A percentile compares a stretch with the other conserved stretches of the same genome.
phyloP scores from a whole-genome alignment of 2,329 filamentous ascomycete species.

The Bipolaris gigantea region DNA sequence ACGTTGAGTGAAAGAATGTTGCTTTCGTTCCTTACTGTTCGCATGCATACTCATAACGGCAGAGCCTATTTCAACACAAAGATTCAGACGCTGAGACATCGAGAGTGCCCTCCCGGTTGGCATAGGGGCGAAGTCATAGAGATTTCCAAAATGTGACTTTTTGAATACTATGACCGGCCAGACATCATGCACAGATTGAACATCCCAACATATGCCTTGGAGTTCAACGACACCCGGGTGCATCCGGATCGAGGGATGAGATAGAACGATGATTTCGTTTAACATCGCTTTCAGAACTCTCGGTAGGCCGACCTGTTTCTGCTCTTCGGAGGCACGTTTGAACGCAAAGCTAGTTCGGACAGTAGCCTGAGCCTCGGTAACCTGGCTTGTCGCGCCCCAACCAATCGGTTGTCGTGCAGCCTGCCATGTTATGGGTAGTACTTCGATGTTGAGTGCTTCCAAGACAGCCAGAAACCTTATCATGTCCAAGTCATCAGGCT shows the following conservation, averaged over 20 bases:
- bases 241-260: not conserved
- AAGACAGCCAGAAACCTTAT: too few relatives aligned
- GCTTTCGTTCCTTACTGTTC: not conserved
- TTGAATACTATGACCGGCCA: not conserved
- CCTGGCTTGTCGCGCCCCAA: conserved; percentile 12
- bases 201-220: not conserved
- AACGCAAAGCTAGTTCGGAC: conserved; percentile 5
- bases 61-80: not conserved
- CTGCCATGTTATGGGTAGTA: conserved; percentile 1
- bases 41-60: not conserved
- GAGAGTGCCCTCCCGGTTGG: not conserved
- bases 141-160: not conserved
- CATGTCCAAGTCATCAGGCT: too few relatives aligned
- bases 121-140: not conserved
- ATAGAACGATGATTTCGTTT: not conserved
- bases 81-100: not conserved
- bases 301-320: not conserved
- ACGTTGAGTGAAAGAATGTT: not conserved
- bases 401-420: conserved; percentile 9
- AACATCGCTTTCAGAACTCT: not conserved
- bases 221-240: not conserved
- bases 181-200: not conserved
- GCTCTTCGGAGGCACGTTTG: not conserved
- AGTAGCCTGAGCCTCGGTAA: conserved; percentile 14
- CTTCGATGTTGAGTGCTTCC: not conserved